Evolutionary conservation across 2,329 filamentous ascomycete species (phyloP).

Genomic region (Trichoderma sp.): DNA sequence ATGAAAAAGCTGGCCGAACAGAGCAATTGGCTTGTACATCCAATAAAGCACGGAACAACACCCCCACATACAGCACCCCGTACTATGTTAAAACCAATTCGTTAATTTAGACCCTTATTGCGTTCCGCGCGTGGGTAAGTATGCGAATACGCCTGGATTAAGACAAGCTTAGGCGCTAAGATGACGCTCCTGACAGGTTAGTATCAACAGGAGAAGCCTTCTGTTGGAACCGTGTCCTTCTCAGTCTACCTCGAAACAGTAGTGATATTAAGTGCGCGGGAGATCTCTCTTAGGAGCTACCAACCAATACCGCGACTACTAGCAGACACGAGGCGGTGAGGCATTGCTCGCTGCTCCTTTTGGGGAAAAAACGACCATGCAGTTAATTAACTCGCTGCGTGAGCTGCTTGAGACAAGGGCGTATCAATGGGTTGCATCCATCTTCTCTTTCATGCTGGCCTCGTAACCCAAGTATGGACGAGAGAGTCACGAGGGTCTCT

Average conservation of each 20-base stretch:
- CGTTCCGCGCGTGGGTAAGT: not conserved
- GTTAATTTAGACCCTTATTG: not conserved
- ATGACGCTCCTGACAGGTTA: not conserved
- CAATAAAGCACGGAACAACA: not conserved
- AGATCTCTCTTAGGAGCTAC: not conserved
- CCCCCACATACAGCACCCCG: not conserved
- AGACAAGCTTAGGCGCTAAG: constrained; percentile 17
- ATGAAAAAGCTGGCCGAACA: not conserved
- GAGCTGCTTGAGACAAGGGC: not conserved
- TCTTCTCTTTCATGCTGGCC: not conserved
- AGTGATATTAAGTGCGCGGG: not conserved
- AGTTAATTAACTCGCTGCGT: not conserved
- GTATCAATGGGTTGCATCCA: not conserved
- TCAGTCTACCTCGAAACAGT: not conserved
- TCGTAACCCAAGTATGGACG: not conserved
- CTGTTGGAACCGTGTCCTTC: not conserved
- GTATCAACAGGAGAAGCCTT: not conserved
- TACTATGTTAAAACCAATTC: not conserved
- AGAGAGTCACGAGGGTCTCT: not conserved
- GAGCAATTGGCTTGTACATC: not conserved
- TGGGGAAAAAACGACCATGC: not conserved
- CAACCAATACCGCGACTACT: not conserved
- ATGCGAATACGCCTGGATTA: not conserved
- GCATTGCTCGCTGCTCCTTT: not conserved
- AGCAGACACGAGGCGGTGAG: constrained; percentile 8